Conservation (phyloP, 2,329 filamentous ascomycete genomes). For the Aspergillus costaricaensis region DNA sequence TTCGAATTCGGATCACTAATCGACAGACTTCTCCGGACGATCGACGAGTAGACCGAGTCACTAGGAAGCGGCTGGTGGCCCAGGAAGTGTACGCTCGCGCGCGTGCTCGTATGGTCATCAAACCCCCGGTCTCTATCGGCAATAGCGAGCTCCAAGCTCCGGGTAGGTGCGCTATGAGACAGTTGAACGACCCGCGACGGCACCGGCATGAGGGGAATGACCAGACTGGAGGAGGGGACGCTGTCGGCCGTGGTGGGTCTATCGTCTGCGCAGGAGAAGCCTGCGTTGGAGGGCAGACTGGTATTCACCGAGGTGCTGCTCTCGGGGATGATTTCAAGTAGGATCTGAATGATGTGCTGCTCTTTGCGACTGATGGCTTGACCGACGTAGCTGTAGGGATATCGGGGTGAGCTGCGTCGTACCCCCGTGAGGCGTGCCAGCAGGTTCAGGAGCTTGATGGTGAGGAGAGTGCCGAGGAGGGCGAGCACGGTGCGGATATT, state of each 20-base stretch:
- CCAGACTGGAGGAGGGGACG: neutral
- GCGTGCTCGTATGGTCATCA: neutral
- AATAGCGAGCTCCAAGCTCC: neutral
- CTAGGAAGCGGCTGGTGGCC: constrained; percentile 14
- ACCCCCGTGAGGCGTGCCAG: constrained; percentile 20
- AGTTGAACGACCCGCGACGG: constrained; percentile 5
- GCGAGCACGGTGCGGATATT: neutral
- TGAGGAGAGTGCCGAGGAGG: constrained; percentile 12
- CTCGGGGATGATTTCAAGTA: constrained; percentile 22
- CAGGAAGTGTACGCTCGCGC: neutral
- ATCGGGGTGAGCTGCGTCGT: constrained; percentile 13
- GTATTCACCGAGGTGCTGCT: neutral
- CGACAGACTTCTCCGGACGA: constrained; percentile 15
- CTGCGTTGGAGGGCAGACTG: neutral
- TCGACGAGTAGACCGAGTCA: constrained; percentile 26
- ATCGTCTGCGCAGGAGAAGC: neutral
- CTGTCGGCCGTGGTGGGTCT: constrained; percentile 10
- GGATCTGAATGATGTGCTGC: constrained; percentile 22
- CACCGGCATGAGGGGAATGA: neutral
- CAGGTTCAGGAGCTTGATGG: constrained; percentile 30
- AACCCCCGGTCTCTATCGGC: neutral
- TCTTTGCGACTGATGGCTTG: constrained; percentile 26
- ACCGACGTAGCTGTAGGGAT: constrained; percentile 17
- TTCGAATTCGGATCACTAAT: constrained; percentile 11
- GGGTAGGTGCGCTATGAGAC: neutral